Percentiles rank a stretch among this genome's conserved stretches.
Conservation (phyloP, 805 yeast species). For the Saccharomycopsis oosterbeekiorum region DNA sequence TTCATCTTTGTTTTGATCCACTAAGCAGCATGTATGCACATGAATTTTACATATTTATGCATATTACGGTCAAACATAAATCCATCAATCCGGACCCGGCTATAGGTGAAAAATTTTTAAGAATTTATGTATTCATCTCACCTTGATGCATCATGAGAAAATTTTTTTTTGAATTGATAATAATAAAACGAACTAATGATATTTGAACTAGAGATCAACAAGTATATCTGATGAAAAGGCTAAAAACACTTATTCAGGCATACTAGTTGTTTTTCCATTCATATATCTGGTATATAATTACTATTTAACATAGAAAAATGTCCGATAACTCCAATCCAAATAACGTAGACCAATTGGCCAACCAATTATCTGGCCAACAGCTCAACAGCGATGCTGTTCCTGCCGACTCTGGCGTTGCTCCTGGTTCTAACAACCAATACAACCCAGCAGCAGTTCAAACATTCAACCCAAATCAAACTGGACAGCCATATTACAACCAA, state of each 20-base stretch:
- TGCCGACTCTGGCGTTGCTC: neutral
- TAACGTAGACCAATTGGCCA: conserved; percentile 14
- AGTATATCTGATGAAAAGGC: neutral
- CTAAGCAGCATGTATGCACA: too few species aligned
- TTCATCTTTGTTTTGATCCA: too few species aligned
- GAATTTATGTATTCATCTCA: neutral
- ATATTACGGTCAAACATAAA: neutral
- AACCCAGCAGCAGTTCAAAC: conserved; percentile 8
- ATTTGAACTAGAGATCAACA: neutral
- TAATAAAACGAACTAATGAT: too few species aligned
- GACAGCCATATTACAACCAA: conserved; percentile 8
- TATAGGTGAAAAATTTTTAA: neutral
- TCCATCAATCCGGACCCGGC: neutral
- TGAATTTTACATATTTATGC: neutral
- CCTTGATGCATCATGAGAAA: neutral
- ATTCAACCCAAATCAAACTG: conserved; percentile 7
- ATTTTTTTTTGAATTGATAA: too few species aligned
- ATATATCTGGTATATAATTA: neutral
- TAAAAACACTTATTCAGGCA: too few species aligned
- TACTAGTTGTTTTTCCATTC: neutral
- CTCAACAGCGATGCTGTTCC: neutral
- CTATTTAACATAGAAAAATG: neutral
- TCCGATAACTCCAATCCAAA: conserved; percentile 22
- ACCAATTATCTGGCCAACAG: conserved; percentile 17
- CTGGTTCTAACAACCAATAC: conserved; percentile 4